Percentiles rank a stretch among this genome's conserved stretches.
Conservation (phyloP, 1,139 yeast genomes). For the Yamadazyma taylorii region DNA sequence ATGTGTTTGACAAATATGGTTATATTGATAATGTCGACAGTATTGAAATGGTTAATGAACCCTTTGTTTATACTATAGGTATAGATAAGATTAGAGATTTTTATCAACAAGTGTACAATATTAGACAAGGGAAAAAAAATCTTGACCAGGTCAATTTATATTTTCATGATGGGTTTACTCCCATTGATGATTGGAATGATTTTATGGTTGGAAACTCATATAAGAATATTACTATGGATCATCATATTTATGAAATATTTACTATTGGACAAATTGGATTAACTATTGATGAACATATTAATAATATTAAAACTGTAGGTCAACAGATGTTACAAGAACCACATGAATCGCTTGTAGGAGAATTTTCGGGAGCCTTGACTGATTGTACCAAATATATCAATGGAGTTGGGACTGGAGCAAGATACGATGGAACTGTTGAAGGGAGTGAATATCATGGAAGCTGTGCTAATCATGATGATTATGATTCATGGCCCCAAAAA, state of each 20-base stretch:
- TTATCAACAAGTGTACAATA: conserved; percentile 15
- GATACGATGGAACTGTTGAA: conserved; percentile 22
- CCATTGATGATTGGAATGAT: conserved; percentile 22
- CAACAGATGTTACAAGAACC: conserved; percentile 15
- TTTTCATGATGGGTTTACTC: conserved; percentile 25
- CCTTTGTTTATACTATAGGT: conserved; percentile 20
- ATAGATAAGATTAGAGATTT: conserved; percentile 16
- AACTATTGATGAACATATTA: conserved; percentile 17
- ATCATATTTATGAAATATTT: conserved; percentile 27
- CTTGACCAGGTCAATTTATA: conserved; percentile 15
- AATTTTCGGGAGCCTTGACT: conserved; percentile 28
- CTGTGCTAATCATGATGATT: conserved; percentile 21
- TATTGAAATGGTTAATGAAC: conserved; percentile 27
- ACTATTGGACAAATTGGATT: conserved; percentile 19
- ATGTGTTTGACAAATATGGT: conserved; percentile 24
- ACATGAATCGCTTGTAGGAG: conserved; percentile 25
- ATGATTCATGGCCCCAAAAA: conserved; percentile 16
- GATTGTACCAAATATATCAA: conserved; percentile 29
- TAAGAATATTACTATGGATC: conserved; percentile 20
- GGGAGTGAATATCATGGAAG: conserved; percentile 17
- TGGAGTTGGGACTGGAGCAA: conserved; percentile 25
- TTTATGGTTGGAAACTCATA: conserved; percentile 12
- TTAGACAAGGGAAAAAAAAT: conserved; percentile 6
- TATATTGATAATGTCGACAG: conserved; percentile 15
- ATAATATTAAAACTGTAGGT: conserved; percentile 18